Base-by-base conservation (phyloP, 768 basidiomycete species). In the Amanita rimosa region DNA sequence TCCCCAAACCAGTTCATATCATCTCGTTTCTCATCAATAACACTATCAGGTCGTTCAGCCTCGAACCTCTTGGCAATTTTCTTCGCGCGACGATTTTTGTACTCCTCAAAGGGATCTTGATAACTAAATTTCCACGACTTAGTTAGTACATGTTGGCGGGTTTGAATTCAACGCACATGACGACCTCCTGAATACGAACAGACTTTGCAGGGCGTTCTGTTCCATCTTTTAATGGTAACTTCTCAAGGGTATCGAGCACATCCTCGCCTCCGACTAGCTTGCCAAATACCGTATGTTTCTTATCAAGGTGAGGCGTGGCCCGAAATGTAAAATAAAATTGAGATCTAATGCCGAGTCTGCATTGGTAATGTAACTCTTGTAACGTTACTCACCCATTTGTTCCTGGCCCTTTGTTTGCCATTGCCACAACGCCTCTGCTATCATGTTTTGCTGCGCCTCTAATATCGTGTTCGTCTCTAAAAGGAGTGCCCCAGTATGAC, bases 201-300 rank as follows among this genome's bases (percentile, higher is more conserved):
- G 83, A 78, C 62, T 91, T 95, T 7, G 80, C 74, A 6, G 93
- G 92, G 44, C 89, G 78, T 47, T 97, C 91, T 0, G 89, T 88
- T 13, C 87, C 90, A 13, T 83, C 78, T 64, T 93, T 87, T 37
- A 81, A 67, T 1, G 89, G 82, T 0, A 92, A 65, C 27, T 79
- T 78, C 62, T 98, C 96, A 22, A 99, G 67, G 5, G 83, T 77
- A 58, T 88, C 78, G 1, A 98, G 69, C 6, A 95, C 81, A 24
- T 94, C 89, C 61, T 95, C 89, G 16, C 95, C 96, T 7, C 96
- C 96, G 2, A 99, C 94, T 11, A 98, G 73, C 56, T 95, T 94
- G 2, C 96, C 96, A 59, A 98, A 99, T 2, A 98, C 96, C 0
- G 93, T 94, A 59, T 94, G 92, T 59, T 94, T 93, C 52, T 81